Base-by-base conservation (phyloP, 192 early-diverging fungal genomes). In the Coemansia sp. region DNA sequence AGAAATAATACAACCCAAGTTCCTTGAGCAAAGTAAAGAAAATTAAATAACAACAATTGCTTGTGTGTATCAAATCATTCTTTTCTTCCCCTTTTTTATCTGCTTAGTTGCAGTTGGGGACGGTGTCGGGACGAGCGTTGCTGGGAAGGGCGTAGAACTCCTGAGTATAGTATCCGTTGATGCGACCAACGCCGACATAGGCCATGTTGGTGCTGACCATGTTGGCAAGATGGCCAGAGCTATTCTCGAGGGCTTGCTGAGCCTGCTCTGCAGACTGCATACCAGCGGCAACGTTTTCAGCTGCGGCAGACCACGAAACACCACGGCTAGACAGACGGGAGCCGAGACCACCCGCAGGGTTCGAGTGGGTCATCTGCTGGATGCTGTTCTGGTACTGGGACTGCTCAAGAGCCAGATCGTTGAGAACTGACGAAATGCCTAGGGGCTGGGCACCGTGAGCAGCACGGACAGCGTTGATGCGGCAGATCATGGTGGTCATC, bases 281-380 rank as follows among this genome's bases (percentile, higher is more conserved):
- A 34, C 80, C 80, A 61, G 61, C 66, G 18, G 85, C 85, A 28
- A 86, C 69, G 66, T 86, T 86, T 69, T 86, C 85, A 14, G 75
- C 83, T 5, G 71, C 73, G 31, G 42, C 69, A 5, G 51, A 60
- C 71, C 69, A 81, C 36, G 58, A 14, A 33, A 79, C 67, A 22
- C 79, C 67, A 7, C 16, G 17, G 0, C 32, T 59, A 11, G 67
- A 50, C 33, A 82, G 62, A 11, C 84, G 84, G 11, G 49, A 32
- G 20, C 79, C 79, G 8, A 84, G 52, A 8, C 67, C 49, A 7
- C 84, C 84, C 1, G 57, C 61, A 22, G 74, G 61, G 54, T 85
- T 51, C 28, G 51, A 48, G 67, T 85, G 84, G 4, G 84, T 85
- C 77, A 85, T 84, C 5, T 74, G 64, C 10, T 49, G 14, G 29